Base-by-base conservation (phyloP, 2,329 filamentous ascomycete species). In the Diaporthe vexans region DNA sequence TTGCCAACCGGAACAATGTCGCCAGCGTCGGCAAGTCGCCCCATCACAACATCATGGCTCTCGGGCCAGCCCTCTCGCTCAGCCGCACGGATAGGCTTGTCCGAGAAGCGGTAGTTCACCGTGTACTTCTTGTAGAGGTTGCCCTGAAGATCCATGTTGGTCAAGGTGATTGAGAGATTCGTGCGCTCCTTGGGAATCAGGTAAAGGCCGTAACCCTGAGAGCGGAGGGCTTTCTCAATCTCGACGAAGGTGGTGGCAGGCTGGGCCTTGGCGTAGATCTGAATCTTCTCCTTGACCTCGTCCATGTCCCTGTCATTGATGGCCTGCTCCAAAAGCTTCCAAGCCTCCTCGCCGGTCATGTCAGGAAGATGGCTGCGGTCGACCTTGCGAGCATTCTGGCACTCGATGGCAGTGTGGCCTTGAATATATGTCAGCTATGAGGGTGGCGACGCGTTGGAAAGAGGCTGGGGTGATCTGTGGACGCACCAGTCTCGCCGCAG, bases 71-170 rank as follows among this genome's bases (percentile, higher is more conserved):
- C 81, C 1, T 89, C 85, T 26, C 85, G 86, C 81, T 94, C 89
- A 69, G 89, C 89, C 40, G 89, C 89, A 4, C 91, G 89, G 26
- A 84, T 81, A 0, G 92, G 89, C 77, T 89, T 89, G 43, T 87
- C 82, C 1, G 86, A 86, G 77, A 91, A 91, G 65, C 92, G 90
- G 79, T 92, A 91, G 0, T 89, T 89, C 67, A 94, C 85, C 0
- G 88, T 88, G 78, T 88, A 94, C 80, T 91, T 91, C 81, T 91
- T 91, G 73, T 88, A 88, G 26, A 92, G 84, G 75, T 93, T 90
- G 7, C 93, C 93, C 79, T 94, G 92, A 1, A 94, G 84, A 76
- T 94, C 92, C 90, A 94, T 93, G 82, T 93, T 92, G 75, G 91
- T 93, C 77, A 91, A 88, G 7, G 91, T 90, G 1, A 83, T 79